Percentiles rank a stretch among this genome's conserved stretches.
Conservation (phyloP, 495 filamentous ascomycete genomes). For the Annulohypoxylon bovei region DNA sequence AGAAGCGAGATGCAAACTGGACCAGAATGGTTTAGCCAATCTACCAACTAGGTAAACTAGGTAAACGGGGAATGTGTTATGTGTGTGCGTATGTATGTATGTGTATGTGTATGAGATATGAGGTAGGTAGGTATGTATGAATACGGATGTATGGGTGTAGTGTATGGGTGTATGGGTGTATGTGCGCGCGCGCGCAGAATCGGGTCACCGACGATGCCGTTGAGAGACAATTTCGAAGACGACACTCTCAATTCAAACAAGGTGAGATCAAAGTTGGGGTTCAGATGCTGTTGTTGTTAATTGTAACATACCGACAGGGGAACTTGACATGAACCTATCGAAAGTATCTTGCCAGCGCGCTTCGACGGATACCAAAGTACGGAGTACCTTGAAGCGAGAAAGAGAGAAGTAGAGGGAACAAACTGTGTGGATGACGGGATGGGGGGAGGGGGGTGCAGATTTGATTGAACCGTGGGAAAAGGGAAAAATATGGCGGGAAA, state of each 20-base stretch:
- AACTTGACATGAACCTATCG: slow-evolving; percentile 12
- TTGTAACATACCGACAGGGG: slow-evolving; percentile 29
- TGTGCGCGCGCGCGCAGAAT: slow-evolving; percentile 3
- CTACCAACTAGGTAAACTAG: neutral
- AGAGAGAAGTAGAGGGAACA: slow-evolving; percentile 41
- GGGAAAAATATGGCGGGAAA: slow-evolving; percentile 16
- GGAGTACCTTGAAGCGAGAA: slow-evolving; percentile 35
- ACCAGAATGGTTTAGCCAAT: neutral
- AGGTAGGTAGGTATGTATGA: too few relatives aligned
- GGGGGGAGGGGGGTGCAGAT: slow-evolving; percentile 31
- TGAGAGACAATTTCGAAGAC: slow-evolving; percentile 21
- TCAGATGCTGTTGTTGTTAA: slow-evolving; percentile 31
- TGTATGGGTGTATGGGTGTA: neutral
- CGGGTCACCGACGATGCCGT: slow-evolving; percentile 21
- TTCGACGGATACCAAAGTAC: slow-evolving; percentile 25
- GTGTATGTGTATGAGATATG: neutral
- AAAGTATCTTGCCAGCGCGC: slow-evolving; percentile 25
- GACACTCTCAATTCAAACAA: slow-evolving; percentile 2
- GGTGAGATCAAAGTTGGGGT: slow-evolving; percentile 30
- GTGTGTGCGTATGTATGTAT: neutral
- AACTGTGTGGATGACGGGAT: slow-evolving; percentile 36
- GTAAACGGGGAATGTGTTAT: neutral
- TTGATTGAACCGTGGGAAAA: slow-evolving; percentile 25
- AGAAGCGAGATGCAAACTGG: neutral
- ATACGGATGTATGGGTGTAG: too few relatives aligned